Conservation (phyloP, 2,329 filamentous ascomycete genomes). For the Annulohypoxylon truncatum region DNA sequence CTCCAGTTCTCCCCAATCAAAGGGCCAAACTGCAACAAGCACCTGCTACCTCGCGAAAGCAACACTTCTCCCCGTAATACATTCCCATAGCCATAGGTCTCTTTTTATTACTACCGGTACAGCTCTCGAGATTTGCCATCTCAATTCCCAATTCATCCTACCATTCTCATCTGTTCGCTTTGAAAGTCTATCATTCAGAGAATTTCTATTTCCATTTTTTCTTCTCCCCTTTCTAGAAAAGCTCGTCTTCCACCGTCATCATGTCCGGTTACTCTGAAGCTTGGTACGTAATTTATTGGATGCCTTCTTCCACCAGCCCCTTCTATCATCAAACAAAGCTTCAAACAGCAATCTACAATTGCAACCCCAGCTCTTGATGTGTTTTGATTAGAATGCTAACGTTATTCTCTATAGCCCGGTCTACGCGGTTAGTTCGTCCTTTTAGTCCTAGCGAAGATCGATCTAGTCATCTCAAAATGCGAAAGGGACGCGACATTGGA, state of each 20-base stretch:
- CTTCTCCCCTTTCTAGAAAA: constrained; percentile 25
- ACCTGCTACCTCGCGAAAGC: constrained; percentile 37
- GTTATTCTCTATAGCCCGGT: constrained; percentile 76
- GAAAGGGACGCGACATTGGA: constrained; percentile 54
- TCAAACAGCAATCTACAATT: constrained; percentile 27
- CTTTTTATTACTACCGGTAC: neutral
- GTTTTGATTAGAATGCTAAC: constrained; percentile 40
- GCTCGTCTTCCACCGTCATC: constrained; percentile 36
- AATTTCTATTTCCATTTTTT: constrained; percentile 17
- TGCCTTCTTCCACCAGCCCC: constrained; percentile 36
- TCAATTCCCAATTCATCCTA: constrained; percentile 29
- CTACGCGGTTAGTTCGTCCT: constrained; percentile 88
- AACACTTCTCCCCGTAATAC: constrained; percentile 40
- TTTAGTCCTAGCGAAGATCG: constrained; percentile 41
- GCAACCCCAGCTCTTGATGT: neutral
- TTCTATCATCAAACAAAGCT: constrained; percentile 43
- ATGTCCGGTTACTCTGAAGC: constrained; percentile 50
- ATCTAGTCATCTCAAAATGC: constrained; percentile 21
- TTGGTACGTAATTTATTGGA: constrained; percentile 51
- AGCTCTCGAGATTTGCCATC: constrained; percentile 31
- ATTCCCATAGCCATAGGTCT: constrained; percentile 17
- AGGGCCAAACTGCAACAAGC: constrained; percentile 44
- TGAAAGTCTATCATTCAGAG: constrained; percentile 23
- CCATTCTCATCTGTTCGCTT: constrained; percentile 23
- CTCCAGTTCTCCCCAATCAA: constrained; percentile 42